A percentile compares a stretch with the other conserved stretches of the same genome.
Conservation (phyloP, 75 land plant species). For the Pseudotsuga menziesii region DNA sequence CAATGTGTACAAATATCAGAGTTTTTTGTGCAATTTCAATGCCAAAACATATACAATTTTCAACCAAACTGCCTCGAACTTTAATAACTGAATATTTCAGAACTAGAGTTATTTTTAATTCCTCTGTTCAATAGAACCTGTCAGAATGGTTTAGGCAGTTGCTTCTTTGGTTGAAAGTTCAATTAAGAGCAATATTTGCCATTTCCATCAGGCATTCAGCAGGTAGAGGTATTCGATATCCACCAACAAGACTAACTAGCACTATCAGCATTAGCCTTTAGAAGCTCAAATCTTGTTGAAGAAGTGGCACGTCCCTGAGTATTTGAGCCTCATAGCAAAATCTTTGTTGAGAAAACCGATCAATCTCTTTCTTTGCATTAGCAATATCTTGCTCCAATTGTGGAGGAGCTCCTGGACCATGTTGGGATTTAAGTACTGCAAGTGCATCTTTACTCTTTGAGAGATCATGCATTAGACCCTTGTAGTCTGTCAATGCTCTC, state of each 20-base stretch:
- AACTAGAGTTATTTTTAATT: too few relatives aligned
- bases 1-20: too few relatives aligned
- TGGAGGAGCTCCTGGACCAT: constrained; percentile 58
- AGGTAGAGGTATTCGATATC: constrained; percentile 86
- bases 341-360: constrained; percentile 67
- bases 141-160: too few relatives aligned
- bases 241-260: constrained; percentile 82
- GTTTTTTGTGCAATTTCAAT: too few relatives aligned
- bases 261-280: constrained; percentile 80
- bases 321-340: constrained; percentile 89
- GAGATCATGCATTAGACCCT: constrained; percentile 71
- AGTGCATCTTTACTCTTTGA: constrained; percentile 71
- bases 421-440: constrained; percentile 53
- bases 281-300: constrained; percentile 64
- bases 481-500: constrained; percentile 83
- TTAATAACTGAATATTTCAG: too few relatives aligned
- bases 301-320: constrained; percentile 67
- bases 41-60: too few relatives aligned
- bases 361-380: constrained; percentile 68
- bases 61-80: too few relatives aligned
- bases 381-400: constrained; percentile 58
- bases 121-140: too few relatives aligned
- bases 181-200: too few relatives aligned
- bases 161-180: too few relatives aligned
- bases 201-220: constrained; percentile 67